Evolutionary conservation across 2,329 filamentous ascomycete genomes (phyloP).

Genomic region (Aureobasidium sp.): DNA sequence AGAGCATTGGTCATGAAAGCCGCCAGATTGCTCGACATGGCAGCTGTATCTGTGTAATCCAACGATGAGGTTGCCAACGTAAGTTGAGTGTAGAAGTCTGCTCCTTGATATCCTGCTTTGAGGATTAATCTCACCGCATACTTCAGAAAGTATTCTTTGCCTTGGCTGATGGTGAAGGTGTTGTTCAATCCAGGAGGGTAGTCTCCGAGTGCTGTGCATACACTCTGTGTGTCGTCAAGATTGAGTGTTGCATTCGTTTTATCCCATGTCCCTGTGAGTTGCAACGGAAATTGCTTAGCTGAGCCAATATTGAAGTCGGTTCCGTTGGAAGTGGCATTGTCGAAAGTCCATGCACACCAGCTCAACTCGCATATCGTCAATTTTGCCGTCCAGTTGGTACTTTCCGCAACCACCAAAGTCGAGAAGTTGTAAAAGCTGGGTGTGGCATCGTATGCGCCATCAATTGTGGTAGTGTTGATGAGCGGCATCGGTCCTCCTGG

Average conservation of each 20-base stretch:
- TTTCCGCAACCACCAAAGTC: not conserved
- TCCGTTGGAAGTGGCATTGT: not conserved
- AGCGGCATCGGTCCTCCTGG: slow-evolving; percentile 9
- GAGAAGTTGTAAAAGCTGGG: slow-evolving; percentile 14
- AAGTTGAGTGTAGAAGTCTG: slow-evolving; percentile 8
- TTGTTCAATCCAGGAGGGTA: not conserved
- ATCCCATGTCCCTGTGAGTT: not conserved
- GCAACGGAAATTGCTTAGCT: not conserved
- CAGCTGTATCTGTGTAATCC: slow-evolving; percentile 3
- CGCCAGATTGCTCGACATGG: slow-evolving; percentile 7
- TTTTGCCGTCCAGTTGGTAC: slow-evolving; percentile 4
- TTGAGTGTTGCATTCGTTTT: not conserved
- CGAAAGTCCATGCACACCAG: slow-evolving; percentile 5
- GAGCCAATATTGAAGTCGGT: not conserved
- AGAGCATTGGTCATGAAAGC: slow-evolving; percentile 9
- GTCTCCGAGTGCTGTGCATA: not conserved
- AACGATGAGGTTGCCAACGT: slow-evolving; percentile 9
- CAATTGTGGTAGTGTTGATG: not conserved
- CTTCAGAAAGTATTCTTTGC: slow-evolving; percentile 12
- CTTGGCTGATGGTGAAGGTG: slow-evolving; percentile 11
- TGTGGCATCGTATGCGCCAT: slow-evolving; percentile 2
- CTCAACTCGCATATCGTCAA: not conserved
- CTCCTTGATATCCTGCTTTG: slow-evolving; percentile 11
- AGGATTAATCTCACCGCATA: slow-evolving; percentile 1
- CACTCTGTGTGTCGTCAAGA: not conserved